Percentiles rank a stretch among this genome's conserved stretches.
Conservation (phyloP, 495 filamentous ascomycete species). For the Lasiosphaeriaceae sp. region DNA sequence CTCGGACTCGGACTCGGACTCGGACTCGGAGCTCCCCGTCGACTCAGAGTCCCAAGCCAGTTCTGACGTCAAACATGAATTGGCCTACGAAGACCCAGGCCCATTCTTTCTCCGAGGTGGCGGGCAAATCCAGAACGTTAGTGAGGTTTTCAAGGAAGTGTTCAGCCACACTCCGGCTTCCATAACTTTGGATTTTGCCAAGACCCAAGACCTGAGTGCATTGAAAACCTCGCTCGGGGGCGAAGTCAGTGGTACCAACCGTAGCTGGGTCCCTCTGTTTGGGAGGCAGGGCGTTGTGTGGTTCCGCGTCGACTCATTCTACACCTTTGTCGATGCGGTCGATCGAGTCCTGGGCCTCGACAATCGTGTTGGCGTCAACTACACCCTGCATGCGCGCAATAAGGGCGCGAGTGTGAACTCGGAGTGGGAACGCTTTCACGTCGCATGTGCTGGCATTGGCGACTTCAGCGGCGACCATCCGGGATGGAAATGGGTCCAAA, state of each 20-base stretch:
- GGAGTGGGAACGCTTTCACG: not conserved
- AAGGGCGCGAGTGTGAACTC: not conserved
- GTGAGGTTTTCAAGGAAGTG: no score
- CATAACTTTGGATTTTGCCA: no score
- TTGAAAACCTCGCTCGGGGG: not conserved
- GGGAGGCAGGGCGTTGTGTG: conserved; percentile 28
- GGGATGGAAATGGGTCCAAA: conserved; percentile 11
- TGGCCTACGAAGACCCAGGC: no score
- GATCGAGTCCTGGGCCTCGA: conserved; percentile 26
- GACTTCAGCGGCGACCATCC: conserved; percentile 14
- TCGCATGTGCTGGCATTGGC: conserved; percentile 12
- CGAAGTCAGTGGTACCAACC: not conserved
- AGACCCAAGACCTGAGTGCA: not conserved
- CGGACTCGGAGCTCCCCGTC: not conserved
- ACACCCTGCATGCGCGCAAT: conserved; percentile 14
- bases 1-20: not conserved
- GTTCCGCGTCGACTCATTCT: conserved; percentile 14
- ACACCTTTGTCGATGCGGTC: conserved; percentile 30
- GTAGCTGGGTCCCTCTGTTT: conserved; percentile 15
- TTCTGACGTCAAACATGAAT: not conserved
- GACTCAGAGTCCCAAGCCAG: not conserved
- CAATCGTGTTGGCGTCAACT: conserved; percentile 16
- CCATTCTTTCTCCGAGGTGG: no score
- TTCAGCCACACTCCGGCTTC: no score
- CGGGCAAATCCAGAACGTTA: no score